Conservation (phyloP, 2,329 filamentous ascomycete species). For the Cladorrhinum sp. region DNA sequence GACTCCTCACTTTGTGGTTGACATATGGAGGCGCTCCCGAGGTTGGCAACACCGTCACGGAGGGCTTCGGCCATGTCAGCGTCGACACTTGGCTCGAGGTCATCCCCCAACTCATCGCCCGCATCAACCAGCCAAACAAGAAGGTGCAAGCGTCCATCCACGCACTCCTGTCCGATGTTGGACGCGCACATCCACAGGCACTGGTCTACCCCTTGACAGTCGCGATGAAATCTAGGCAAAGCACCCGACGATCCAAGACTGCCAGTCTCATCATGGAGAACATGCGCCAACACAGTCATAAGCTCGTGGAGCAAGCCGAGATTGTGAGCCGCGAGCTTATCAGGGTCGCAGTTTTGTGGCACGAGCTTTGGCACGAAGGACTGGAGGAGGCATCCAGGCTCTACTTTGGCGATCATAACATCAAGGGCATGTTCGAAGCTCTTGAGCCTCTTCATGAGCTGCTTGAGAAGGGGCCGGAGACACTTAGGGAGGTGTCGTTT, state of each 20-base stretch:
- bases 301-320: conserved; percentile 91
- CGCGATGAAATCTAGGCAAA: conserved; percentile 89
- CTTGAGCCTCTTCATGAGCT: conserved; percentile 88
- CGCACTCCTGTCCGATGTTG: conserved; percentile 86
- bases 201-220: conserved; percentile 96
- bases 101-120: conserved; percentile 92
- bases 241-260: conserved; percentile 77
- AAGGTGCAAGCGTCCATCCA: conserved; percentile 89
- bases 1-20: conserved; percentile 94
- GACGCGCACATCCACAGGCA: conserved; percentile 90
- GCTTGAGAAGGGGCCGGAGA: conserved; percentile 87
- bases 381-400: conserved; percentile 93
- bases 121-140: conserved; percentile 93
- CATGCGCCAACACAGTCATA: conserved; percentile 91
- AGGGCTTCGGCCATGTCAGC: conserved; percentile 87
- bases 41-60: conserved; percentile 82
- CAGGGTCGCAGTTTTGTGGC: conserved; percentile 94
- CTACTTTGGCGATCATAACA: conserved; percentile 97
- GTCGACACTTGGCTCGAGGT: conserved; percentile 99
- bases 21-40: conserved; percentile 84
- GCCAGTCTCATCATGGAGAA: conserved; percentile 95
- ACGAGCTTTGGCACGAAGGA: conserved; percentile 98
- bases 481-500: conserved; percentile 92
- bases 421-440: conserved; percentile 93
- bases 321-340: conserved; percentile 95